phyloP scores from a whole-genome alignment of 768 basidiomycete genomes.

The Leccinum incarnatum region DNA sequence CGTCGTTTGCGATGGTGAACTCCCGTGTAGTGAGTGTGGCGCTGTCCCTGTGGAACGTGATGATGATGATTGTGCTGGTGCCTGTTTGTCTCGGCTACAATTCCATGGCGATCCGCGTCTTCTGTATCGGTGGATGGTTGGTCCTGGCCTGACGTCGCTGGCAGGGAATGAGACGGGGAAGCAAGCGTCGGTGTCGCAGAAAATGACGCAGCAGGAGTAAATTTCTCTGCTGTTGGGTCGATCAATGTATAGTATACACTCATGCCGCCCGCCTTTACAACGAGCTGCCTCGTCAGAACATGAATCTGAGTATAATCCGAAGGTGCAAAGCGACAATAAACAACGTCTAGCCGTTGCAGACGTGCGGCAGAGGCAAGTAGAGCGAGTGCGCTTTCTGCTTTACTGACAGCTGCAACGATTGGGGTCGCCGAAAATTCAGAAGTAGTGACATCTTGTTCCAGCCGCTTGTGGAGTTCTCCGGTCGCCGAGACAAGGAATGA shows the following conservation, averaged over 20 bases:
- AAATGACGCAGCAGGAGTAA: conserved; percentile 44
- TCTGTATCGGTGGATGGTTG: neutral
- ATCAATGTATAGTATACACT: conserved; percentile 59
- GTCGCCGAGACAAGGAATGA: conserved; percentile 46
- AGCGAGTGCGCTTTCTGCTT: conserved; percentile 49
- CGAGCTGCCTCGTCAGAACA: conserved; percentile 45
- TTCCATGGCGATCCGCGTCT: neutral
- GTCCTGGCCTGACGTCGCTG: conserved; percentile 28
- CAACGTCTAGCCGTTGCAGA: conserved; percentile 56
- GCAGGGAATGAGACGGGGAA: conserved; percentile 33
- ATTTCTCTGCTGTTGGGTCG: conserved; percentile 58
- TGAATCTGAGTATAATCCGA: conserved; percentile 54
- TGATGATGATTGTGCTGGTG: neutral
- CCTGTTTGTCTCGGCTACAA: neutral
- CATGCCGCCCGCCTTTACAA: conserved; percentile 62
- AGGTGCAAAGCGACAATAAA: conserved; percentile 59
- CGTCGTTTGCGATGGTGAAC: conserved; percentile 6
- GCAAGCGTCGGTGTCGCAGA: conserved; percentile 34
- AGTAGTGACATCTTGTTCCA: conserved; percentile 41
- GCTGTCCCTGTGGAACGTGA: neutral
- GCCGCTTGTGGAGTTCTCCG: conserved; percentile 43
- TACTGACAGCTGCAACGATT: conserved; percentile 32
- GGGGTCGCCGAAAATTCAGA: conserved; percentile 31
- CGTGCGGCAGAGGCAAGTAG: conserved; percentile 50
- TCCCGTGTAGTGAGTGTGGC: conserved; percentile 1